Evolutionary conservation across 208 protist species (phyloP), one percentile per base, ranked within the genome.

Genomic region (Crithidia acanthocephali): DNA sequence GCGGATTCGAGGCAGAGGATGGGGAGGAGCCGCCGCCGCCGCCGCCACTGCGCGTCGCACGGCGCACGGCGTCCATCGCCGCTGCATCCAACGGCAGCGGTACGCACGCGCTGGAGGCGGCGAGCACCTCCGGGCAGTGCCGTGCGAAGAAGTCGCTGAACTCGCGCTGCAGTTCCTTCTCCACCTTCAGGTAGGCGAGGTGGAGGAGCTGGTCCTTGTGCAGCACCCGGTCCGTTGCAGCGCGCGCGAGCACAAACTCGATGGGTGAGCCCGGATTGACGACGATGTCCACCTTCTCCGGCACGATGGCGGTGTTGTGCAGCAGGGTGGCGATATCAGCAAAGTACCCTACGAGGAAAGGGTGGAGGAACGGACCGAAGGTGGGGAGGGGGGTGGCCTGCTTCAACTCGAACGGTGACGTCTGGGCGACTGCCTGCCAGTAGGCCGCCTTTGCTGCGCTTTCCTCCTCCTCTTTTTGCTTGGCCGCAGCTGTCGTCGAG

Each of bases 271-370:
- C 51, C 18, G 92, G 92, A 62, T 96, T 96, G 20, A 96, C 69
- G 11, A 96, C 79, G 51, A 96, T 85, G 57, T 96, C 92, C 2
- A 94, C 92, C 72, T 88, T 91, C 53, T 89, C 81, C 20, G 92
- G 89, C 11, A 92, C 85, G 56, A 96, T 93, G 45, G 89, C 81
- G 7, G 88, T 85, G 72, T 96, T 96, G 76, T 94, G 89, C 63
- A 96, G 76, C 28, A 96, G 68, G n/a, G 92, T 96, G 30, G 92
- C 71, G 45, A 92, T 69, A 60, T 96, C 92, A 15, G 89, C 92
- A 47, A 95, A 96, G 78, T 96, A 96, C 23, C 92, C 91, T 23
- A 95, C 65, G 65, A 94, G 88, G 56, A 89, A 94, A 2, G 88
- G 82, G 13, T 71, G 73, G 5, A 89, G 28, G 25, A 89, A 73